Evolutionary conservation across 768 basidiomycete genomes (phyloP).

Genomic region (Lentinus brumalis): DNA sequence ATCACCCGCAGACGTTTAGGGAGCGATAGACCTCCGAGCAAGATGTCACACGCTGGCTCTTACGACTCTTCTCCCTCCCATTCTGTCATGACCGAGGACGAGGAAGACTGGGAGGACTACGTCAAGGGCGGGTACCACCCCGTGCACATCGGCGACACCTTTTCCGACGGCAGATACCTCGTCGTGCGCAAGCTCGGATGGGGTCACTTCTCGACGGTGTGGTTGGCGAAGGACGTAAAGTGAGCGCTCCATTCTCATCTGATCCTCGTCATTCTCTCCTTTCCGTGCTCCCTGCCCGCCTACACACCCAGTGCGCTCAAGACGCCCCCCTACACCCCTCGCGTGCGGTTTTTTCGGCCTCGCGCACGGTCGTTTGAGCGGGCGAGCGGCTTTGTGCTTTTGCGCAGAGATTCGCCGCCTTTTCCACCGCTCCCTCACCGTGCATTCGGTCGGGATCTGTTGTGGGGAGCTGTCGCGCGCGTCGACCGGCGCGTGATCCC

Average conservation of each 20-base stretch:
- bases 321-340: background rate
- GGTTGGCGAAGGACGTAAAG: constrained; percentile 86
- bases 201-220: constrained; percentile 95
- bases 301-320: background rate
- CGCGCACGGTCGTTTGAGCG: background rate
- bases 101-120: constrained; percentile 93
- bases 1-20: constrained; percentile 7
- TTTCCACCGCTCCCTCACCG: constrained; percentile 7
- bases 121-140: constrained; percentile 77
- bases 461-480: no score
- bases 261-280: constrained; percentile 2
- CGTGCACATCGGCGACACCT: constrained; percentile 92
- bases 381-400: background rate
- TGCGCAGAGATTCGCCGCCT: background rate
- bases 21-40: constrained; percentile 11
- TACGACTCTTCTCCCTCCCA: constrained; percentile 65
- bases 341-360: background rate
- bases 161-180: constrained; percentile 83
- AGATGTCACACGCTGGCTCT: constrained; percentile 36
- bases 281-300: background rate
- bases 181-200: constrained; percentile 95
- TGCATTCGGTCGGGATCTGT: no score
- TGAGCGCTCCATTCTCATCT: constrained; percentile 38
- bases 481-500: no score
- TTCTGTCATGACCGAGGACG: constrained; percentile 87